Evolutionary conservation across 1,284 basidiomycete genomes (phyloP), one percentile per base, ranked within the genome.

Genomic region (Irpex sp.): DNA sequence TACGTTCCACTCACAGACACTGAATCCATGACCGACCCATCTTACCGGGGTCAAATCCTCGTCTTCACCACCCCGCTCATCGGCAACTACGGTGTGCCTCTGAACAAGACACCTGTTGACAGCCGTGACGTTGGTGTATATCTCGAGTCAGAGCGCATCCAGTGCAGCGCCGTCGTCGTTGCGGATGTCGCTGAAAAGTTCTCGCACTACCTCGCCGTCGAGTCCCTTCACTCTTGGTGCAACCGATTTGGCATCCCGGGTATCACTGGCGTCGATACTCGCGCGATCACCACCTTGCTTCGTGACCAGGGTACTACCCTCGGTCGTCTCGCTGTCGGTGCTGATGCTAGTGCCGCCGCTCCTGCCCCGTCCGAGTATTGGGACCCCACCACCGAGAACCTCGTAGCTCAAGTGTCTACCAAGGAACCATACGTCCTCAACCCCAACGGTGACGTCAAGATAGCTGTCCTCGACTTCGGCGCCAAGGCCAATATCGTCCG

Each of bases 1-100:
- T 33, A 33, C 5, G 57, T 43, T 49, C 1, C 62, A 60, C 60
- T 39, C 39, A 17, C 68, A 95, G 93, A 99, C 78, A 98, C 96
- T 61, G 97, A 99, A 79, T 98, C 95, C 13, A 97, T 99, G 94
- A 99, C 97, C 55, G 97, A 99, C 75, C 97, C 97, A 5, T 99
- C 97, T 7, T 99, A 99, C 79, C 93, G 94, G 43, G 93, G 95
- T 60, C 97, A 99, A 79, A 95, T 99, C 70, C 86, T 99, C 65
- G 95, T 98, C 64, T 99, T 99, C 80, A 99, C 97, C 33, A 93
- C 96, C 4, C 97, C 97, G 26, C 87, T 99, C 77, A 98, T 99
- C 68, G 97, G 97, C 58, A 99, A 99, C 77, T 99, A 99, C 74
- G 97, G 97, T 66, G 95, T 99, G 3, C 97, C 97, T 8, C 72